Evolutionary conservation across 2,329 filamentous ascomycete genomes (phyloP).

Genomic region (Ceratocystis eucalypticola): DNA sequence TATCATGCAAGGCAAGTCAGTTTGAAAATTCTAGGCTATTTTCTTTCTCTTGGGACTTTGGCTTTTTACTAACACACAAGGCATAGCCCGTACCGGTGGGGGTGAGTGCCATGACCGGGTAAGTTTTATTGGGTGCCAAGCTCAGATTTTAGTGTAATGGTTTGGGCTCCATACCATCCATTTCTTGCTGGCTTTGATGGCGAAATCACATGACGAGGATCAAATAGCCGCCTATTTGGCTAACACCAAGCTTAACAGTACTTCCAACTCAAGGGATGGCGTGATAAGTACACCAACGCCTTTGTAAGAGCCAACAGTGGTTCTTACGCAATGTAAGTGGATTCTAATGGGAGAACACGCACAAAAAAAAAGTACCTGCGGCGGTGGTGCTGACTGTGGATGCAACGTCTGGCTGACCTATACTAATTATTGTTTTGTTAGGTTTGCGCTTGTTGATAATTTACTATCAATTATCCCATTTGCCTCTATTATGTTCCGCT

Average conservation of each 20-base stretch:
- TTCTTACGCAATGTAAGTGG: conserved; percentile 65
- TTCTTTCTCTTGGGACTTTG: neutral
- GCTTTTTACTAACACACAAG: neutral
- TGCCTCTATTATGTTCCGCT: conserved; percentile 69
- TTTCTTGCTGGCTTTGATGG: no score
- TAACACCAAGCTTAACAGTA: conserved; percentile 45
- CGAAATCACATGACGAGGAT: neutral
- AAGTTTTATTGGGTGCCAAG: conserved; percentile 24
- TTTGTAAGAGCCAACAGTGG: conserved; percentile 59
- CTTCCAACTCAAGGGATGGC: conserved; percentile 85
- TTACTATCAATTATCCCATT: conserved; percentile 76
- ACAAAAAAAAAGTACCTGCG: neutral
- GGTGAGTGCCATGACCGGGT: conserved; percentile 40
- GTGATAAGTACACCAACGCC: conserved; percentile 45
- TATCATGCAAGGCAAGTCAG: conserved; percentile 49
- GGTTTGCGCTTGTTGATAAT: conserved; percentile 61
- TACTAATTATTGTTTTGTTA: conserved; percentile 26
- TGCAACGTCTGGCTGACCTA: neutral
- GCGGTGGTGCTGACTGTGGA: neutral
- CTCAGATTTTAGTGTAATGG: neutral
- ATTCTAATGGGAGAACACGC: neutral
- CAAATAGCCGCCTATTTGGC: neutral
- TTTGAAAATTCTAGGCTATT: conserved; percentile 1
- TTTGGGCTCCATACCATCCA: neutral
- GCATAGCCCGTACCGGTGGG: conserved; percentile 36